phyloP scores from a whole-genome alignment of 257 asterid species.

The Apocynum venetum region DNA sequence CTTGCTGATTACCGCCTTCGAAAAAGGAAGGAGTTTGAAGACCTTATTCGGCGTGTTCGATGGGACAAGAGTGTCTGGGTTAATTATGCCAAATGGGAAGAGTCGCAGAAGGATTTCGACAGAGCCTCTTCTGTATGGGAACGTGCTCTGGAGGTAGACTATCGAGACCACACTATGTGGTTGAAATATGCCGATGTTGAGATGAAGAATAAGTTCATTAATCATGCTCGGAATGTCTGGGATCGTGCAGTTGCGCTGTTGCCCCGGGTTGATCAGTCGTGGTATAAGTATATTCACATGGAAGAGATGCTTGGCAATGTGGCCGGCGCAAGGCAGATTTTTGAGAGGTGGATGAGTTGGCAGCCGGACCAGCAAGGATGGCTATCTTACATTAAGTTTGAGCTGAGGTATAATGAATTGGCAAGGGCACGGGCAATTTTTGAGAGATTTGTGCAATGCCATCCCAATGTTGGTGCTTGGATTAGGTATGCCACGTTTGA shows the following conservation, averaged over 20 bases:
- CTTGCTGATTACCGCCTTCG: constrained; percentile 81
- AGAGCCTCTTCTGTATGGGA: constrained; percentile 94
- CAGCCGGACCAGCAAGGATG: constrained; percentile 88
- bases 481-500: constrained; percentile 81
- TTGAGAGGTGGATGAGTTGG: constrained; percentile 93
- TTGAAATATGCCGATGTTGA: constrained; percentile 83
- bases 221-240: constrained; percentile 87
- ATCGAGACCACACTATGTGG: constrained; percentile 83
- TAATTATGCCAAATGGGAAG: constrained; percentile 93
- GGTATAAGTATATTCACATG: constrained; percentile 95
- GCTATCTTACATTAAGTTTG: constrained; percentile 80
- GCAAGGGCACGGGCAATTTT: constrained; percentile 76
- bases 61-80: constrained; percentile 94
- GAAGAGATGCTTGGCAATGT: constrained; percentile 82
- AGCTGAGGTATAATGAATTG: constrained; percentile 68
- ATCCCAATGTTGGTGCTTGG: constrained; percentile 75
- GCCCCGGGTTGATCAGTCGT: constrained; percentile 85
- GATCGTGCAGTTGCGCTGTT: constrained; percentile 63
- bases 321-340: constrained; percentile 76
- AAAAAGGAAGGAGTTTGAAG: constrained; percentile 74
- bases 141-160: constrained; percentile 83
- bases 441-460: constrained; percentile 63
- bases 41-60: constrained; percentile 66
- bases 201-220: constrained; percentile 81
- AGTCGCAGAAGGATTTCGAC: constrained; percentile 69